Evolutionary conservation across 495 filamentous ascomycete species (phyloP), one percentile per base, ranked within the genome.

Genomic region (Penicillium canescens): DNA sequence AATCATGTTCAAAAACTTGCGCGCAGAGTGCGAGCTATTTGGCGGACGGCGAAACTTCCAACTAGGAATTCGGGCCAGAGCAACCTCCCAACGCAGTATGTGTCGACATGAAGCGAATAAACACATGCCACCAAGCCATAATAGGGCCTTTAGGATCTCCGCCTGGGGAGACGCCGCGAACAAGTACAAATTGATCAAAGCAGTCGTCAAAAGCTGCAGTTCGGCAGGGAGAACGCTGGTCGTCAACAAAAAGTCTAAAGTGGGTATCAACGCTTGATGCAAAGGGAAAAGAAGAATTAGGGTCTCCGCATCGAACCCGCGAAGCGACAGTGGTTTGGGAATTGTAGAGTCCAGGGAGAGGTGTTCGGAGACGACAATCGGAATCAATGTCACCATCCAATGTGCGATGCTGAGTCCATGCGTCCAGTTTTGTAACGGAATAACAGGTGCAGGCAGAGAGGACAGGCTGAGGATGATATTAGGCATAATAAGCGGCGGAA

Each of bases 151-250:
- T 6, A 98, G 70, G 42, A 98, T 95, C 28, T 88, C 73, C 6
- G 84, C 84, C 71, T 98, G 95, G 1, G 94, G 91, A 8, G 93
- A 96, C 9, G 69, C 63, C 23, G 92, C 85, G 55, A 92, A 81
- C 12, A 96, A 65, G 36, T 92, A 75, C 38, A 98, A 68, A 67
- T 97, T 91, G 60, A 97, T 89, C 40, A 98, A 78, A 12, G 85
- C 84, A 34, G 83, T 80, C 18, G 92, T 91, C 38, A 97, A 81
- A 13, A 98, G 78, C 57, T 97, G 91, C 44, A 96, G 71, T 63
- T 98, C 94, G 3, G 95, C 87, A 4, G 86, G 79, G 36, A 96
- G 79, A 40, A 97, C 75, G 66, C 91, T 96, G 24, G 91, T 95
- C 6, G 89, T 90, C 21, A 92, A 91, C 57, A 97, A 78, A 65